These are phyloP conservation scores for Solidago caesia DNA, from an alignment of 129 eudicot genomes.

Conservation along the genomic window DNA sequence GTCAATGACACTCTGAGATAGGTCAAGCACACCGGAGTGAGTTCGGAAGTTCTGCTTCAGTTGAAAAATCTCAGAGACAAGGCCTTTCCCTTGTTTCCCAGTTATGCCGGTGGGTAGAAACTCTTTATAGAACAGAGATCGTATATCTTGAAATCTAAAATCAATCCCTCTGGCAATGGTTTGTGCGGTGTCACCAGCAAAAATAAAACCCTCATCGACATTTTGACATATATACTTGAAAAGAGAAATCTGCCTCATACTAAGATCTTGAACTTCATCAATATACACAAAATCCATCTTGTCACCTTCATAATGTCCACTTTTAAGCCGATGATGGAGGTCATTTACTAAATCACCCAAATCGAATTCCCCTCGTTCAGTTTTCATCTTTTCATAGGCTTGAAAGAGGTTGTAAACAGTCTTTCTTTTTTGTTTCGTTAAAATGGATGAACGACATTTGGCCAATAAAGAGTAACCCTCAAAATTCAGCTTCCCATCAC, in stretches of 20 bases:
- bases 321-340: slow-evolving; percentile 49
- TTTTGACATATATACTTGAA: slow-evolving; percentile 67
- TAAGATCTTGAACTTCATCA: slow-evolving; percentile 82
- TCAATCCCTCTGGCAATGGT: slow-evolving; percentile 77
- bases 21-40: slow-evolving; percentile 64
- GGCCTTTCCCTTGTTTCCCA: slow-evolving; percentile 49
- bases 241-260: slow-evolving; percentile 61
- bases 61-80: slow-evolving; percentile 41
- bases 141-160: slow-evolving; percentile 68
- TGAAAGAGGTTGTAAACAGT: slow-evolving; percentile 46
- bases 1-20: slow-evolving; percentile 67
- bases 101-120: slow-evolving; percentile 32
- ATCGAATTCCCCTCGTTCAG: slow-evolving; percentile 57
- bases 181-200: slow-evolving; percentile 83
- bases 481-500: slow-evolving; percentile 29
- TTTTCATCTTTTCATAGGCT: slow-evolving; percentile 59
- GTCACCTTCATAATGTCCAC: slow-evolving; percentile 35
- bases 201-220: slow-evolving; percentile 68
- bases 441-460: slow-evolving; percentile 42
- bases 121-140: slow-evolving; percentile 56
- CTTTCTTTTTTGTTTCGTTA: slow-evolving; percentile 41
- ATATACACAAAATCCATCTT: slow-evolving; percentile 65
- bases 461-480: slow-evolving; percentile 49
- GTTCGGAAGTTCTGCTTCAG: slow-evolving; percentile 64
- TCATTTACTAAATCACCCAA: slow-evolving; percentile 68